These are phyloP conservation scores for Botrytis elliptica DNA, from an alignment of 2,329 filamentous ascomycete species.

Conservation along the genomic window DNA sequence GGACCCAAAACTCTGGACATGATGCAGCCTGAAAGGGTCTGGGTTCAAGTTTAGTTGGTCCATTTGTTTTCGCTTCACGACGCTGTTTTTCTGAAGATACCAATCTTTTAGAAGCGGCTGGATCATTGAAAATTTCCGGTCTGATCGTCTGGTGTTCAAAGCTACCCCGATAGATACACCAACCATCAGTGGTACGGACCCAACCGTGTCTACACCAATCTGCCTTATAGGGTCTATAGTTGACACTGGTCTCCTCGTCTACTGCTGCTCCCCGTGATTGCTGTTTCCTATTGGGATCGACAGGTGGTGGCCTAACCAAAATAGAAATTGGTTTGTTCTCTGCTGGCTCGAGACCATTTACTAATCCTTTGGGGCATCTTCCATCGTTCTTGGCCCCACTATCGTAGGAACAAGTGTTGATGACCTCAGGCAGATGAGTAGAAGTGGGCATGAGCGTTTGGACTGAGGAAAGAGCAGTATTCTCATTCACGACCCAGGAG, in stretches of 20 bases:
- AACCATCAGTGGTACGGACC: background rate
- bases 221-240: background rate
- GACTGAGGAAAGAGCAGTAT: background rate
- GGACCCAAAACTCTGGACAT: background rate
- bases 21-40: background rate
- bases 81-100: background rate
- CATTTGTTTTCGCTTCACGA: background rate
- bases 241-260: background rate
- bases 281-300: background rate
- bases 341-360: background rate
- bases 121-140: background rate
- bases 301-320: background rate
- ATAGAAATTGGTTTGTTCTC: constrained; percentile 10
- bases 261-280: background rate
- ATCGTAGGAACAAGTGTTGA: background rate
- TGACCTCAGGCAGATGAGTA: background rate
- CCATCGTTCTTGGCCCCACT: background rate
- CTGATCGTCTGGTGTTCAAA: background rate
- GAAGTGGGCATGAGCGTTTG: background rate
- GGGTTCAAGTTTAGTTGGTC: background rate
- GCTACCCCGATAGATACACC: background rate
- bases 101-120: background rate
- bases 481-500: background rate
- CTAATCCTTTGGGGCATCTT: background rate
- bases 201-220: background rate